Evolutionary conservation across 1,284 basidiomycete species (phyloP).

Genomic region (Puccinia polysora): DNA sequence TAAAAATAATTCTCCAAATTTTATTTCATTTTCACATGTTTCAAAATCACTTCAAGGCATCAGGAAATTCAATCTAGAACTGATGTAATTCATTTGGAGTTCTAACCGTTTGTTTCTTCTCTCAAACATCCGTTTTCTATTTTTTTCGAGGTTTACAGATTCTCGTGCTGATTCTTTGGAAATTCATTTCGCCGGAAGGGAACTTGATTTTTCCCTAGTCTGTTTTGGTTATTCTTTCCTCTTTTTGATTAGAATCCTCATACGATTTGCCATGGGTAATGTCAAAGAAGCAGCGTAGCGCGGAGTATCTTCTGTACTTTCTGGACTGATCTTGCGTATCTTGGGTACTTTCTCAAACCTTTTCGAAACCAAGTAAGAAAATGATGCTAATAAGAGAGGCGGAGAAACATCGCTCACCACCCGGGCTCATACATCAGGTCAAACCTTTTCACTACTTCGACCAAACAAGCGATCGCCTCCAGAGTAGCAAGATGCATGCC

Average conservation of each 20-base stretch:
- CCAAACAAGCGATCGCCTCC: conserved; percentile 33
- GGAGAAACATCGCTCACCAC: conserved; percentile 12
- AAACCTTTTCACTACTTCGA: conserved; percentile 27
- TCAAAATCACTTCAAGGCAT: no score
- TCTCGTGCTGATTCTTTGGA: no score
- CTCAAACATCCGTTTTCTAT: no score
- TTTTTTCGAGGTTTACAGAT: no score
- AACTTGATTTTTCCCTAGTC: no score
- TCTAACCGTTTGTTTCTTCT: no score
- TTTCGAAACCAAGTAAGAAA: no score
- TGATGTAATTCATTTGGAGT: no score
- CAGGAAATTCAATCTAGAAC: no score
- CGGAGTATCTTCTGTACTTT: conserved; percentile 30
- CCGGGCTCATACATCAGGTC: conserved; percentile 37
- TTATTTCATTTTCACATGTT: no score
- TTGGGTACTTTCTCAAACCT: conserved; percentile 41
- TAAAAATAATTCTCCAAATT: no score
- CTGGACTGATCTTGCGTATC: conserved; percentile 28
- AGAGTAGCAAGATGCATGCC: conserved; percentile 39
- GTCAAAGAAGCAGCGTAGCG: conserved; percentile 38
- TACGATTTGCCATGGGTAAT: conserved; percentile 35
- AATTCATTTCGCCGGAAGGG: no score
- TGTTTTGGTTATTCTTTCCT: conserved; percentile 17
- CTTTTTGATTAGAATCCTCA: conserved; percentile 21
- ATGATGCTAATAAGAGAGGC: neutral